These are phyloP conservation scores for Arthroderma sp. DNA, from an alignment of 2,329 filamentous ascomycete genomes.

Conservation along the genomic window DNA sequence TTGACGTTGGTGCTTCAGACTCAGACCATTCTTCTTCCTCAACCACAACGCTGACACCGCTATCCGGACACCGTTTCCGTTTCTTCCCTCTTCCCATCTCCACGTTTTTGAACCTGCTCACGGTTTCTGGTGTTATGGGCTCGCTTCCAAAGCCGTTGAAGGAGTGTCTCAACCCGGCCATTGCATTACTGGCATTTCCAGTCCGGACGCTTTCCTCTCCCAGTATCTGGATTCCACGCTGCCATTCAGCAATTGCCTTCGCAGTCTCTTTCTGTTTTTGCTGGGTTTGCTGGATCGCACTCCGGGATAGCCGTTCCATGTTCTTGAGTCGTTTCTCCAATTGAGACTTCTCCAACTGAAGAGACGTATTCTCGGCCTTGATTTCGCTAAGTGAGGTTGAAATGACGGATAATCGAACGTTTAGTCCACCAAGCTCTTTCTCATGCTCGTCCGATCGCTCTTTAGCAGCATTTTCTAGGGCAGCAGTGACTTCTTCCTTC, in stretches of 20 bases:
- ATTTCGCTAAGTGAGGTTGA: constrained; percentile 29
- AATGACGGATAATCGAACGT: constrained; percentile 31
- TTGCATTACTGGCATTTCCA: background rate
- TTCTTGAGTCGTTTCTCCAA: constrained; percentile 30
- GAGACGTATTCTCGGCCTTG: constrained; percentile 26
- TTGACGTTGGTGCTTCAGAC: constrained; percentile 1
- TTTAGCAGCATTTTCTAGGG: constrained; percentile 17
- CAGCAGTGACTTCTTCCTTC: constrained; percentile 17
- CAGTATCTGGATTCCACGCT: constrained; percentile 13
- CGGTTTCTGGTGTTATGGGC: constrained; percentile 34
- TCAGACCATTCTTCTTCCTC: constrained; percentile 21
- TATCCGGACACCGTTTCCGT: constrained; percentile 27
- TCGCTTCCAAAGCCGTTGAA: constrained; percentile 22
- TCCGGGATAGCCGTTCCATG: constrained; percentile 27
- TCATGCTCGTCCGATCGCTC: constrained; percentile 22
- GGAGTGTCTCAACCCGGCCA: background rate
- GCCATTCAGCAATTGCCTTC: constrained; percentile 17
- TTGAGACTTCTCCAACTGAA: constrained; percentile 25
- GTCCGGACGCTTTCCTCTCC: constrained; percentile 11
- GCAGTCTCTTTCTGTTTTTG: constrained; percentile 22
- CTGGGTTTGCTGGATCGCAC: constrained; percentile 30
- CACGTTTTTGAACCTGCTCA: constrained; percentile 33
- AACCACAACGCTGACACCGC: constrained; percentile 30
- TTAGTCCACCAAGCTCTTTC: constrained; percentile 29
- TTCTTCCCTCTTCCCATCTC: constrained; percentile 30